These are phyloP conservation scores for Chlamydomonas sp. DNA, from an alignment of 139 green algal species.

Conservation along the genomic window DNA sequence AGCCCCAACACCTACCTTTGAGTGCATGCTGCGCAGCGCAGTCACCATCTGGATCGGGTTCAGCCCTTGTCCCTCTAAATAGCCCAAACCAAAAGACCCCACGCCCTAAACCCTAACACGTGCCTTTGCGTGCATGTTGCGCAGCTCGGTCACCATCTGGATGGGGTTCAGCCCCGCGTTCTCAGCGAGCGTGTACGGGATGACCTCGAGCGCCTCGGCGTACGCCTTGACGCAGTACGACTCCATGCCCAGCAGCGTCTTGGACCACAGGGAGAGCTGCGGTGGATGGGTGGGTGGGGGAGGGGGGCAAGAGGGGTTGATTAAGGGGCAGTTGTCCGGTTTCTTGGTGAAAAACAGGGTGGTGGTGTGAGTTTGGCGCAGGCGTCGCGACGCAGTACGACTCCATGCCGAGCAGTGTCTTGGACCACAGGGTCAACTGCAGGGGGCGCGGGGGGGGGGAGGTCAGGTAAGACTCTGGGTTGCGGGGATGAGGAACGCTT, in stretches of 20 bases:
- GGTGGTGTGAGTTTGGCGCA: no score
- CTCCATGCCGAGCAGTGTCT: constrained; percentile 89
- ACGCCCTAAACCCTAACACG: not conserved
- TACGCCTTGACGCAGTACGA: constrained; percentile 85
- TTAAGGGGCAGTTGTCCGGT: no score
- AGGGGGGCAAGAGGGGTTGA: no score
- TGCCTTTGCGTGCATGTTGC: constrained; percentile 77
- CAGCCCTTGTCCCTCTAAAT: constrained; percentile 55
- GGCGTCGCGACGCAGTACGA: constrained; percentile 75
- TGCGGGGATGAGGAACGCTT: no score
- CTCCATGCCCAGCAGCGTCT: constrained; percentile 90
- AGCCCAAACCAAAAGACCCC: not conserved
- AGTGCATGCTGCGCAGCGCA: constrained; percentile 85
- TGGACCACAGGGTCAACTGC: constrained; percentile 71
- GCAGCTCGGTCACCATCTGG: constrained; percentile 95
- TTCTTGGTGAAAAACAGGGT: no score
- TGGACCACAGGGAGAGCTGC: constrained; percentile 72
- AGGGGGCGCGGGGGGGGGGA: not conserved
- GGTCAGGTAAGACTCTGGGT: no score
- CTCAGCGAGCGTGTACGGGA: constrained; percentile 98
- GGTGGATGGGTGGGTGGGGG: constrained; percentile 4
- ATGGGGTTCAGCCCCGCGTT: constrained; percentile 97
- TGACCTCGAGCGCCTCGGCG: constrained; percentile 94
- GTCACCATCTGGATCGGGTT: constrained; percentile 96
- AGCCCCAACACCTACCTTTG: no score